Evolutionary conservation across 805 yeast species (phyloP).

Genomic region (Candida silvicultrix): DNA sequence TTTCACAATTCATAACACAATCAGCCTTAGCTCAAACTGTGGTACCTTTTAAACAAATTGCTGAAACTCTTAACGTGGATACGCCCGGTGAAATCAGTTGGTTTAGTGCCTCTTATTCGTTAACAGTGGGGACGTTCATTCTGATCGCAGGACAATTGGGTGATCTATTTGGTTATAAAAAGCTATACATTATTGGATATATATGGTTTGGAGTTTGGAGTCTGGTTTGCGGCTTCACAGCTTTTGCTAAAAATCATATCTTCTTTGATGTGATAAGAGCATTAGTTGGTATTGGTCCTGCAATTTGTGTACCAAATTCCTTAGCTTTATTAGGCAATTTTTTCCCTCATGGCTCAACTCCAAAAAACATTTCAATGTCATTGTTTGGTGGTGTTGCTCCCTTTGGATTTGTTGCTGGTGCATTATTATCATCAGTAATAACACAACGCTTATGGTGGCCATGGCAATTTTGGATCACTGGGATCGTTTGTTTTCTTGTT

Average conservation of each 20-base stretch:
- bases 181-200: slow-evolving; percentile 46
- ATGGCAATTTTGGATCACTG: slow-evolving; percentile 27
- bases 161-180: slow-evolving; percentile 56
- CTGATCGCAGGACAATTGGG: slow-evolving; percentile 59
- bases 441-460: slow-evolving; percentile 50
- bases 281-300: slow-evolving; percentile 50
- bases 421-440: slow-evolving; percentile 42
- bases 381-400: slow-evolving; percentile 59
- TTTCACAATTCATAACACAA: slow-evolving; percentile 33
- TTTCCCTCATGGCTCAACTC: slow-evolving; percentile 33
- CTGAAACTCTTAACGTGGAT: slow-evolving; percentile 23
- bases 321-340: slow-evolving; percentile 43
- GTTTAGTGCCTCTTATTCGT: slow-evolving; percentile 61
- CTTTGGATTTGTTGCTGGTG: slow-evolving; percentile 51
- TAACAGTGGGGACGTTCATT: slow-evolving; percentile 63
- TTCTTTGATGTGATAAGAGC: slow-evolving; percentile 45
- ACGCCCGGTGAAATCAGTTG: slow-evolving; percentile 36
- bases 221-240: slow-evolving; percentile 47
- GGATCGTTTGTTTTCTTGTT: slow-evolving; percentile 15
- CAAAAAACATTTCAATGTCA: slow-evolving; percentile 51
- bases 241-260: slow-evolving; percentile 37
- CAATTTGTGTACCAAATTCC: slow-evolving; percentile 49
- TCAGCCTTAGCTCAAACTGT: slow-evolving; percentile 28
- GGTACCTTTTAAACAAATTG: slow-evolving; percentile 23
- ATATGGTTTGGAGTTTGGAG: slow-evolving; percentile 47